These are phyloP conservation scores for Geranium incanum DNA, from an alignment of 441 rosid genomes.

Conservation along the genomic window DNA sequence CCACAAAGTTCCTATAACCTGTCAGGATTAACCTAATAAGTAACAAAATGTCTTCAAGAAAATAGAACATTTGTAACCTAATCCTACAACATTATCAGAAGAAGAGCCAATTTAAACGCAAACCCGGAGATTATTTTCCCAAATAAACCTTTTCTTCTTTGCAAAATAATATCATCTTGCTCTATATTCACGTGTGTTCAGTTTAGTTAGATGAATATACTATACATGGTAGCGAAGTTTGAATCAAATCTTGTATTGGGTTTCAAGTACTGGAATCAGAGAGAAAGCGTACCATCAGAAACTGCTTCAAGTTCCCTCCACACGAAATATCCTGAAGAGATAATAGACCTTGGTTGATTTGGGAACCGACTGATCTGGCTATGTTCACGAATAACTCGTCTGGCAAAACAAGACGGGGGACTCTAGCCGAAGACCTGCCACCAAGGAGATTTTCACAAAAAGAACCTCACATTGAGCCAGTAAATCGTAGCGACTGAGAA, in stretches of 20 bases:
- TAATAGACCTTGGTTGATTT: conserved; percentile 52
- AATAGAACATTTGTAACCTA: background rate
- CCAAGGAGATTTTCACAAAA: conserved; percentile 9
- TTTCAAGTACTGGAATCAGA: background rate
- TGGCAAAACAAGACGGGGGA: conserved; percentile 74
- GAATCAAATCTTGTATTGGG: too few species aligned
- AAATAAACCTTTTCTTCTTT: too few species aligned
- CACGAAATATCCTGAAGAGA: conserved; percentile 70
- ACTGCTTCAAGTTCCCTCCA: conserved; percentile 63
- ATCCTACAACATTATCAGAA: background rate
- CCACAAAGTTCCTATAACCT: conserved; percentile 67
- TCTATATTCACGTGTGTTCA: too few species aligned
- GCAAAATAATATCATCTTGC: too few species aligned
- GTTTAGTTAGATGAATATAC: too few species aligned
- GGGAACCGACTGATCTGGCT: conserved; percentile 51
- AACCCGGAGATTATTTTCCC: background rate
- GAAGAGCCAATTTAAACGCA: conserved; percentile 11
- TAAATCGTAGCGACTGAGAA: background rate
- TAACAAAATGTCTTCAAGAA: conserved; percentile 10
- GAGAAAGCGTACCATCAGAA: conserved; percentile 46
- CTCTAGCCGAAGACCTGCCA: conserved; percentile 52
- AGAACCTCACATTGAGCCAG: background rate
- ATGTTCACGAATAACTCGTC: conserved; percentile 56
- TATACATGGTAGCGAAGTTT: too few species aligned
- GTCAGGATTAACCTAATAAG: conserved; percentile 19